Conservation (phyloP, 805 yeast species). For the Barnettozyma siamensis region DNA sequence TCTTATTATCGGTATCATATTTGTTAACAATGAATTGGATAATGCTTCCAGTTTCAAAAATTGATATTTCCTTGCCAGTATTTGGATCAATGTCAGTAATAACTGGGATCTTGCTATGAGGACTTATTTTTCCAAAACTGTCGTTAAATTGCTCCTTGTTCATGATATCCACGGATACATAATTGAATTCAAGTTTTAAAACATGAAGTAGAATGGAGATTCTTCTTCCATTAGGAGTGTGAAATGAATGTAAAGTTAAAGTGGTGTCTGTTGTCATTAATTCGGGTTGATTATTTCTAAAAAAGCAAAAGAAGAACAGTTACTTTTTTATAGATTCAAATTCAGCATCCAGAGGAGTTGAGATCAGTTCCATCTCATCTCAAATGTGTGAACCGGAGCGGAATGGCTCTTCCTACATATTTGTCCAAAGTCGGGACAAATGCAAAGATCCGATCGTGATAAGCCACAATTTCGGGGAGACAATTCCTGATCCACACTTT, state of each 20-base stretch:
- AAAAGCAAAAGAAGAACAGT: too few species aligned
- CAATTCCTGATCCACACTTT: too few species aligned
- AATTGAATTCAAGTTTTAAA: neutral
- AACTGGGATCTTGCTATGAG: slow-evolving; percentile 57
- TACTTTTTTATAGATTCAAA: too few species aligned
- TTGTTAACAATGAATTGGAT: slow-evolving; percentile 39
- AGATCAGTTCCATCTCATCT: too few species aligned
- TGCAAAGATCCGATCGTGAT: too few species aligned
- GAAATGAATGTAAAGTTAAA: slow-evolving; percentile 1
- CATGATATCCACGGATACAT: neutral
- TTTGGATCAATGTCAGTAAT: slow-evolving; percentile 29
- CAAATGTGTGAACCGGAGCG: too few species aligned
- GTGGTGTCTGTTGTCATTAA: neutral
- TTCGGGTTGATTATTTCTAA: too few species aligned
- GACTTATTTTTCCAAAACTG: slow-evolving; percentile 32
- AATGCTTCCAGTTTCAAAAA: slow-evolving; percentile 50
- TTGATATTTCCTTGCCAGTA: slow-evolving; percentile 33
- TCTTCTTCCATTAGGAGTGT: slow-evolving; percentile 5
- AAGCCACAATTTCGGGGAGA: too few species aligned
- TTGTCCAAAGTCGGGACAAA: too few species aligned
- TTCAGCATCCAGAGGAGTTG: too few species aligned
- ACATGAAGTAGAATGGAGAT: neutral
- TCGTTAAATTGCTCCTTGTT: neutral
- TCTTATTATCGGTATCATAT: slow-evolving; percentile 45
- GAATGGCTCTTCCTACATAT: too few species aligned